phyloP scores from a whole-genome alignment of 768 basidiomycete species.

The Termitomyces eurrhizus region DNA sequence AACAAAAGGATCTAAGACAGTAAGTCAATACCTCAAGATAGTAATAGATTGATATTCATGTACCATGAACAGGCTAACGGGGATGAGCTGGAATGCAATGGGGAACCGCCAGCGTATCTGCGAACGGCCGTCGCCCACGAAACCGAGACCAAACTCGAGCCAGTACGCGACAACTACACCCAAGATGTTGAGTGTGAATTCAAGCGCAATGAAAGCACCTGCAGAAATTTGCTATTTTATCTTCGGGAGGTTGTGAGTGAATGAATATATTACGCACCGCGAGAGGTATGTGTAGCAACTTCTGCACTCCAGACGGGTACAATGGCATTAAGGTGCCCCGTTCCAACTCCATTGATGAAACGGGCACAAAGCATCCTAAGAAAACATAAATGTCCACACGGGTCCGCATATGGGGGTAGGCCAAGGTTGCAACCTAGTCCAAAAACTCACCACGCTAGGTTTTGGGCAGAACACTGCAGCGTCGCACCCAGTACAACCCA shows the following conservation, averaged over 20 bases:
- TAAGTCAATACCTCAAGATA: not conserved
- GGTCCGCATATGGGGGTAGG: not conserved
- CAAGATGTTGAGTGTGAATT: slow-evolving; percentile 38
- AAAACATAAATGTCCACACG: not conserved
- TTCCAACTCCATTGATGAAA: slow-evolving; percentile 40
- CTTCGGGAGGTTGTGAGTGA: not conserved
- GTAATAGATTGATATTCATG: not conserved
- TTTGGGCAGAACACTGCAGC: slow-evolving; percentile 39
- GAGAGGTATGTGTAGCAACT: slow-evolving; percentile 39
- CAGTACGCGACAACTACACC: slow-evolving; percentile 44
- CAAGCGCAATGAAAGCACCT: slow-evolving; percentile 41
- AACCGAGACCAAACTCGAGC: slow-evolving; percentile 42
- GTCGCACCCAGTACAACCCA: slow-evolving; percentile 40
- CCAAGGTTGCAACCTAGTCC: not conserved
- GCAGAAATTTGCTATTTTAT: not conserved
- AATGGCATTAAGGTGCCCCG: slow-evolving; percentile 39
- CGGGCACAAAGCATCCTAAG: slow-evolving; percentile 43
- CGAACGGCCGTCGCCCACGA: slow-evolving; percentile 37
- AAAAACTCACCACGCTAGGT: slow-evolving; percentile 31
- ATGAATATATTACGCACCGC: slow-evolving; percentile 18
- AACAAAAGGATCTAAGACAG: slow-evolving; percentile 23
- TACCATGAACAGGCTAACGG: slow-evolving; percentile 36
- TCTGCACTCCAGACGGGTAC: slow-evolving; percentile 44
- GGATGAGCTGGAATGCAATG: slow-evolving; percentile 41
- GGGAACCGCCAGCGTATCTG: slow-evolving; percentile 38